Percentiles rank a stretch among this genome's conserved stretches.
Evolutionary conservation across 164 flowering plant species (phyloP).

Genomic region (Annona cherimola): DNA sequence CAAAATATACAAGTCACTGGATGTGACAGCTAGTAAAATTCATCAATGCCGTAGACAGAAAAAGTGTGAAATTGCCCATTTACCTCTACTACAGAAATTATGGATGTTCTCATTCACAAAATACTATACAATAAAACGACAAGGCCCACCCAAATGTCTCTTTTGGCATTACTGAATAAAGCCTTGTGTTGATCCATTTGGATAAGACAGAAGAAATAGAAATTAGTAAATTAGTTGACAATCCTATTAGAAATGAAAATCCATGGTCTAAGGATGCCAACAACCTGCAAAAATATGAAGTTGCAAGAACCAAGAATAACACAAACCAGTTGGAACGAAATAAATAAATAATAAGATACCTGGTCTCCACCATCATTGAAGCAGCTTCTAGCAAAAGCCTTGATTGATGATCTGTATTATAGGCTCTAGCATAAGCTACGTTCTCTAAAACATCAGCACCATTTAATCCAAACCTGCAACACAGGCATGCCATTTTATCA

Average conservation of each 20-base stretch:
- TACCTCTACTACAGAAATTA: too few species aligned
- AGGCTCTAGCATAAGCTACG: constrained; percentile 98
- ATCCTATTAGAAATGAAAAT: too few species aligned
- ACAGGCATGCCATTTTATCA: background rate
- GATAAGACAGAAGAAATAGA: too few species aligned
- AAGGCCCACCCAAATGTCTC: background rate
- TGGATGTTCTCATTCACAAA: background rate
- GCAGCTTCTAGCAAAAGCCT: constrained; percentile 97
- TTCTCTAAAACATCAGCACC: constrained; percentile 96
- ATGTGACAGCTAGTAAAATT: background rate
- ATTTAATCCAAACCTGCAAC: constrained; percentile 80
- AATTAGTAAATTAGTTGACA: too few species aligned
- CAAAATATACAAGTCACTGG: background rate
- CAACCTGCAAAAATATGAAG: background rate
- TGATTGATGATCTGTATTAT: constrained; percentile 97
- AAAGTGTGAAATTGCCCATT: background rate
- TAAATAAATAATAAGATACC: constrained; percentile 30
- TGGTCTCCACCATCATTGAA: constrained; percentile 97
- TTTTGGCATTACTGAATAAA: too few species aligned
- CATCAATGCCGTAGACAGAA: background rate
- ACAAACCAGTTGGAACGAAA: background rate
- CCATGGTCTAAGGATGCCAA: background rate
- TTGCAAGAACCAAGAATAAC: background rate
- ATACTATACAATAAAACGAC: background rate
- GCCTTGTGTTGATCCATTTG: too few species aligned